These are phyloP conservation scores for Juncus effusus DNA, from an alignment of 176 grass and related monocot genomes.

Conservation along the genomic window DNA sequence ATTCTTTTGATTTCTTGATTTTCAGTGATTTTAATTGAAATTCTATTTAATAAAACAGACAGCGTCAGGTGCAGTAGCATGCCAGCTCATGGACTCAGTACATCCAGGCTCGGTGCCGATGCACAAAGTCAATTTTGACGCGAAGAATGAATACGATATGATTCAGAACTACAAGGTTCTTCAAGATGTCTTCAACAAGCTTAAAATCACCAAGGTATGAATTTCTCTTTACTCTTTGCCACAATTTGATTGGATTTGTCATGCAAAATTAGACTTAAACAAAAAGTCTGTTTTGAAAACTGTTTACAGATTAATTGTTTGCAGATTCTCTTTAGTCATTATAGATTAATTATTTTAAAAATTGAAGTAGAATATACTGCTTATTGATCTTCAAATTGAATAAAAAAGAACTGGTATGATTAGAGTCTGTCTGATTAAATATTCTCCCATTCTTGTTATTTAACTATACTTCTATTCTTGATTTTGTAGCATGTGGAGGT, in stretches of 20 bases:
- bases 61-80: constrained; percentile 76
- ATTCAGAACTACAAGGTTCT: constrained; percentile 99
- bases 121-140: constrained; percentile 98
- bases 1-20: background rate
- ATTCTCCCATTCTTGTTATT: background rate
- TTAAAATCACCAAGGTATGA: constrained; percentile 88
- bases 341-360: no score
- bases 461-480: constrained; percentile 10
- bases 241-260: background rate
- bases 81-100: constrained; percentile 88
- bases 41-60: constrained; percentile 39
- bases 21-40: background rate
- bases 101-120: constrained; percentile 86
- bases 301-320: background rate
- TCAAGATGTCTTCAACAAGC: constrained; percentile 95
- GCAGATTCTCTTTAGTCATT: no score
- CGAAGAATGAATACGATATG: constrained; percentile 97
- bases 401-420: constrained; percentile 1
- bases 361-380: background rate
- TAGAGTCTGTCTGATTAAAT: background rate
- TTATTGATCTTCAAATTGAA: background rate
- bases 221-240: background rate
- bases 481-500: constrained; percentile 77
- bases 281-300: constrained; percentile 1
- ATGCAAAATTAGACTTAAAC: background rate